phyloP scores from a whole-genome alignment of 208 protist genomes.

The Acanthamoeba divionensis region DNA sequence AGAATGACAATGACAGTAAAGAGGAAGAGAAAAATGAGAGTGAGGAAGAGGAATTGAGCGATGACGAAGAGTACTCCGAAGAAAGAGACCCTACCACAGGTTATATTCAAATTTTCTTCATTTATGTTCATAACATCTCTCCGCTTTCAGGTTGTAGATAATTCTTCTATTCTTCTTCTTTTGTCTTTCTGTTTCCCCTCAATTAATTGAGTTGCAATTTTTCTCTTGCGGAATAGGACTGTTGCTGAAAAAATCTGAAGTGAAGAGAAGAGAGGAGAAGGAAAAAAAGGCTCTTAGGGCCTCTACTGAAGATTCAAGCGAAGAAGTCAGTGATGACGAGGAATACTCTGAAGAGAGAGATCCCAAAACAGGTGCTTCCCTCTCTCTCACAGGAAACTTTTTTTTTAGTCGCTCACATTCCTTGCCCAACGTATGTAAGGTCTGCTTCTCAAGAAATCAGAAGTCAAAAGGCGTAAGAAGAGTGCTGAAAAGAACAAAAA shows the following conservation, averaged over 20 bases:
- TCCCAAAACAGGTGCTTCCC: neutral
- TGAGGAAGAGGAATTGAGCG: neutral
- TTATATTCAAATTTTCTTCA: no score
- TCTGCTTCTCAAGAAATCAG: constrained; percentile 23
- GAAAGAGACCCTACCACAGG: constrained; percentile 6
- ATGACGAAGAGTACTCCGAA: constrained; percentile 32
- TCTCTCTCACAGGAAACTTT: no score
- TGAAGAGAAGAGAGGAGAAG: neutral
- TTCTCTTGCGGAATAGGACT: no score
- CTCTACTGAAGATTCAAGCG: neutral
- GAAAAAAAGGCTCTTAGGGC: neutral
- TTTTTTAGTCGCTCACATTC: no score
- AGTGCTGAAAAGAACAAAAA: neutral
- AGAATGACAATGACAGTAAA: neutral
- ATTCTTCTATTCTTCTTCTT: no score
- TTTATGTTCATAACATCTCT: no score
- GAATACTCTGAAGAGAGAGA: constrained; percentile 28
- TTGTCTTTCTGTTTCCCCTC: no score
- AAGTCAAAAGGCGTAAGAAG: neutral
- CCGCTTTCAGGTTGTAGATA: no score
- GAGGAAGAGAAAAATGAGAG: neutral
- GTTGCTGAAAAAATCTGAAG: neutral
- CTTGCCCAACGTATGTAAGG: neutral
- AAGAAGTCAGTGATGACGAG: neutral
- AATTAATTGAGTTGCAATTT: no score